Evolutionary conservation across 805 yeast genomes (phyloP).

Genomic region (Myxozyma sirexii): DNA sequence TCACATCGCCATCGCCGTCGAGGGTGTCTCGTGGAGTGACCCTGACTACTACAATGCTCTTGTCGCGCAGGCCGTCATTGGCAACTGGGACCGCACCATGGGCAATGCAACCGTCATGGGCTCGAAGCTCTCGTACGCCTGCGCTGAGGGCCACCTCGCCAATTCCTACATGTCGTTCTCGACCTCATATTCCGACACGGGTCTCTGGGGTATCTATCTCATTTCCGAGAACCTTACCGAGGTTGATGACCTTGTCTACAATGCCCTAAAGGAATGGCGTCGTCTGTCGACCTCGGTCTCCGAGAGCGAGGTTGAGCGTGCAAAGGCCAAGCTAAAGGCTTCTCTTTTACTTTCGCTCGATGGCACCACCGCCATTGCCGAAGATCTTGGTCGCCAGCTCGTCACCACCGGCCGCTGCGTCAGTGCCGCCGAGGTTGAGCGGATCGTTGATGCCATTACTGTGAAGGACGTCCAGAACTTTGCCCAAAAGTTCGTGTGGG

Average conservation of each 20-base stretch:
- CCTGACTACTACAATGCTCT: constrained; percentile 94
- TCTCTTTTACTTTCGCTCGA: constrained; percentile 85
- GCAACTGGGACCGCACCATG: constrained; percentile 94
- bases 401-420: constrained; percentile 87
- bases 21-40: constrained; percentile 97
- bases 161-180: constrained; percentile 96
- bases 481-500: constrained; percentile 80
- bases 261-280: constrained; percentile 84
- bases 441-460: constrained; percentile 74
- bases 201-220: constrained; percentile 95
- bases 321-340: constrained; percentile 93
- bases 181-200: constrained; percentile 96
- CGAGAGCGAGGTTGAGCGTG: constrained; percentile 86
- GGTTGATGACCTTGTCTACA: constrained; percentile 68
- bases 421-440: constrained; percentile 72
- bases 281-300: constrained; percentile 80
- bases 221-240: constrained; percentile 76
- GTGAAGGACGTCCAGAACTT: constrained; percentile 79
- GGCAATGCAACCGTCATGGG: constrained; percentile 85
- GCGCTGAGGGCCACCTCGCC: constrained; percentile 68
- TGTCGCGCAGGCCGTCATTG: constrained; percentile 94
- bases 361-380: constrained; percentile 94
- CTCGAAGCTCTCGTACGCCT: constrained; percentile 73
- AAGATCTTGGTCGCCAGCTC: constrained; percentile 95
- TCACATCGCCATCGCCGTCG: constrained; percentile 92